A percentile compares a stretch with the other conserved stretches of the same genome.
These are phyloP conservation scores for Myxozyma melibiosi DNA, from an alignment of 805 yeast genomes.

Conservation along the genomic window DNA sequence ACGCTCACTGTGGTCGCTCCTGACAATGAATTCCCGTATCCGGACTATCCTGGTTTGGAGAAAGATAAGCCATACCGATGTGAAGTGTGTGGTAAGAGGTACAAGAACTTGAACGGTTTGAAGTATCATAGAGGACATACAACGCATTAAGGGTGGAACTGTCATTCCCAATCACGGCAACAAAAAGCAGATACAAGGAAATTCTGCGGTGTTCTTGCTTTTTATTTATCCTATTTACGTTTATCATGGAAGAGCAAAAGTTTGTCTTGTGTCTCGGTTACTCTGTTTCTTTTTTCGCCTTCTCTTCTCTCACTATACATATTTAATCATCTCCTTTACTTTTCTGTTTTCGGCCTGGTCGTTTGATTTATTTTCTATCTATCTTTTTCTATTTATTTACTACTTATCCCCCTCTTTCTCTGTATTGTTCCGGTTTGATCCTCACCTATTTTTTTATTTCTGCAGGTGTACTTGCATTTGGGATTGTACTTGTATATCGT, in stretches of 20 bases:
- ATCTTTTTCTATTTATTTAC: neutral
- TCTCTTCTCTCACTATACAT: neutral
- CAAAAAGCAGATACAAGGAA: neutral
- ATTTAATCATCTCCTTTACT: neutral
- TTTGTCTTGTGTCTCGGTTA: constrained; percentile 12
- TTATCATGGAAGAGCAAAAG: constrained; percentile 27
- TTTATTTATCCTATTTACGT: neutral
- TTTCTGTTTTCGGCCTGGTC: constrained; percentile 3
- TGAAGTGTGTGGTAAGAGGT: constrained; percentile 96
- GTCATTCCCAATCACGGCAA: neutral
- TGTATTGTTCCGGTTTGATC: constrained; percentile 3
- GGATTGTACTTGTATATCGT: constrained; percentile 25
- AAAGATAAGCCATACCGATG: constrained; percentile 98
- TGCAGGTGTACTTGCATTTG: constrained; percentile 24
- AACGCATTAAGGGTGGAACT: constrained; percentile 62
- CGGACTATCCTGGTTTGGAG: constrained; percentile 92
- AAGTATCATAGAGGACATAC: constrained; percentile 98
- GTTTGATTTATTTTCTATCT: neutral
- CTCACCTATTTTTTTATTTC: constrained; percentile 8
- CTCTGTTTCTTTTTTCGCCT: neutral
- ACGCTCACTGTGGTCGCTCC: constrained; percentile 92
- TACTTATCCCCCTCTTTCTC: neutral
- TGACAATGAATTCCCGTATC: constrained; percentile 72
- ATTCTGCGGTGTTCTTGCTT: constrained; percentile 7
- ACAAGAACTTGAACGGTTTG: constrained; percentile 92